Conservation (phyloP, 2,329 filamentous ascomycete genomes). For the Zymoseptoria ardabiliae region DNA sequence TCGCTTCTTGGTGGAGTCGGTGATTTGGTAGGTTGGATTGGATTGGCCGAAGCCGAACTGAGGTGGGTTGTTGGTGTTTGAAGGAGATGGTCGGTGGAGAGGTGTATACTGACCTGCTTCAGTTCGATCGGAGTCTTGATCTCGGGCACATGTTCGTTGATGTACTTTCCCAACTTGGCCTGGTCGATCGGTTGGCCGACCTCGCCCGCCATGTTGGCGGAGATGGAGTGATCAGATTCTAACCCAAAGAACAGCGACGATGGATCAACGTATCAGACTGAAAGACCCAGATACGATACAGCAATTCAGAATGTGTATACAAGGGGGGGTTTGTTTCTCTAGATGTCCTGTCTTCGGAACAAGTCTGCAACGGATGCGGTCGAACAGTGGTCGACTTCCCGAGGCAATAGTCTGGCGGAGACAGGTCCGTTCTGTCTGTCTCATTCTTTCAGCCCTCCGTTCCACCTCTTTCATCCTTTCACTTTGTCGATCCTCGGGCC, state of each 20-base stretch:
- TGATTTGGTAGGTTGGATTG: slow-evolving; percentile 93
- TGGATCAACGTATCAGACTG: not conserved
- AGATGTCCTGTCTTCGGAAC: no score
- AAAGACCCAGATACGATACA: not conserved
- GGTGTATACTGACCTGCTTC: slow-evolving; percentile 61
- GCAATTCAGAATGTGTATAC: not conserved
- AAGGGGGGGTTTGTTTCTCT: not conserved
- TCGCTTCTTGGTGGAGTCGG: slow-evolving; percentile 57
- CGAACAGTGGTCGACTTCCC: not conserved
- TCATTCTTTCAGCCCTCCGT: no score
- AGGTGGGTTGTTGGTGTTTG: not conserved
- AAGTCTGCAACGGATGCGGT: not conserved
- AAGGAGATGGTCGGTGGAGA: not conserved
- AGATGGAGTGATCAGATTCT: not conserved
- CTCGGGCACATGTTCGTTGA: slow-evolving; percentile 67
- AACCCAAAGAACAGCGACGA: no score
- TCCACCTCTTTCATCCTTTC: not conserved
- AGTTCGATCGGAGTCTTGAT: slow-evolving; percentile 75
- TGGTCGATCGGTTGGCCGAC: slow-evolving; percentile 88
- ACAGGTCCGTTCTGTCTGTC: no score
- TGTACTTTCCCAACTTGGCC: slow-evolving; percentile 67
- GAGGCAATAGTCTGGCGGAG: not conserved
- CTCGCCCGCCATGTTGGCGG: slow-evolving; percentile 61
- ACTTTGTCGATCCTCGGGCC: not conserved
- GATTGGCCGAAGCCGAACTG: slow-evolving; percentile 86